Evolutionary conservation across 495 filamentous ascomycete species (phyloP), one percentile per base, ranked within the genome.

Genomic region (Glonium stellatum): DNA sequence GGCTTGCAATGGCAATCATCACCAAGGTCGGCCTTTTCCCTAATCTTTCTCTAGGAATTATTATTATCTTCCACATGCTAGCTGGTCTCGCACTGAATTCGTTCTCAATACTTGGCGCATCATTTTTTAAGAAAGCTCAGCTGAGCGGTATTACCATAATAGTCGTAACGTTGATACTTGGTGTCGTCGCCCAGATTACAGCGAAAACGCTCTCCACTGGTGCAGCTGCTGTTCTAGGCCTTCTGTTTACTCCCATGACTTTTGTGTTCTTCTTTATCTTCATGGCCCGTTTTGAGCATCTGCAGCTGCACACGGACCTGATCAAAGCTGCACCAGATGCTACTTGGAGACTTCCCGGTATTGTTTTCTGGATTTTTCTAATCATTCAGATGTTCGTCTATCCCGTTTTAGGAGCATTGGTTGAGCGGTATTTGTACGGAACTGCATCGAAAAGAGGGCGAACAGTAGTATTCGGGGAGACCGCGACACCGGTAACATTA

Each of bases 41-140:
- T 5, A 72, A 82, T 41, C 85, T 85, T 1, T 84, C 71, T 51
- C 72, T 74, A 4, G 81, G 71, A 15, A 77, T 90, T 27, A 70
- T 87, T 31, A 62, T 93, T 39, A 67, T 88, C 54, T 84, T 81
- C 70, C 77, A 81, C 62, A 68, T 91, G 23, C 75, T 90, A 11
- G 66, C 78, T 18, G 89, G 88, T 1, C 70, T 87, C 5, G 78
- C 87, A 11, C 71, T 89, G 19, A 76, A 80, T 0, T 87, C 84
- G 4, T 85, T 87, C 66, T 84, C 87, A 0, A 80, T 92, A 52
- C 77, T 91, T 31, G 81, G 82, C 1, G 86, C 82, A 0, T 74
- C 85, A 11, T 87, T 92, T 67, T 93, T 92, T 73, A 86, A 82
- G 58, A 85, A 80, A 67, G 82, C 89, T 1, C 89, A 93, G 71